Evolutionary conservation across 2,329 filamentous ascomycete species (phyloP), one percentile per base, ranked within the genome.

Genomic region (Aspergillus fijiensis): DNA sequence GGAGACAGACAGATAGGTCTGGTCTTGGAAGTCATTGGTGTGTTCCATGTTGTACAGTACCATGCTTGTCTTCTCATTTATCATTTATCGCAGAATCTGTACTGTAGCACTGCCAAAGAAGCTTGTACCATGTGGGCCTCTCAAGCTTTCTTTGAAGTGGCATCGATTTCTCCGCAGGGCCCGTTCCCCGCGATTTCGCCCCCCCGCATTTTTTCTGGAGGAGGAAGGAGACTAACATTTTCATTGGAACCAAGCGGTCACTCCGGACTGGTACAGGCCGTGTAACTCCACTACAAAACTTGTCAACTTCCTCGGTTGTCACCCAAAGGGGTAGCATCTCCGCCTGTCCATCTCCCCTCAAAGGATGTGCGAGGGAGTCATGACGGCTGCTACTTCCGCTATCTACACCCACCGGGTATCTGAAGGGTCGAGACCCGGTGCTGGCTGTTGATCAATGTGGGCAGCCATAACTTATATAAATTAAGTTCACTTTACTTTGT

Each of bases 221-320:
- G 39, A 16, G 6, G 16, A 12, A 12, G 3, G 16, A 16, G 5
- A 45, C 39, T 16, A 45, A 9, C 27, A 29, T 29, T 29, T 29
- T 29, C 27, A 29, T 45, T 16, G 14, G 39, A 45, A 19, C 39
- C 39, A 45, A 45, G 12, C 39, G 39, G 39, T 45, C 39, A 16
- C 39, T 45, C 39, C 39, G 39, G 3, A 7, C 16, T 19, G 39
- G 16, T 35, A 35, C 33, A 35, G 14, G 11, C 14, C 39, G 16
- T 35, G 4, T 35, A 35, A 16, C 33, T 35, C 55, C 47, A n/a
- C 39, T 25, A 25, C 49, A 57, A 49, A 59, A 57, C 39, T 50
- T 42, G 54, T 49, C 59, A 60, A 51, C 39, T 65, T 63, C 71
- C 71, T 73, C 71, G 71, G 71, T 61, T 69, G 63, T 65, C 62